Evolutionary conservation across 768 basidiomycete genomes (phyloP), one percentile per base, ranked within the genome.

Genomic region (Agaricus bisporus): DNA sequence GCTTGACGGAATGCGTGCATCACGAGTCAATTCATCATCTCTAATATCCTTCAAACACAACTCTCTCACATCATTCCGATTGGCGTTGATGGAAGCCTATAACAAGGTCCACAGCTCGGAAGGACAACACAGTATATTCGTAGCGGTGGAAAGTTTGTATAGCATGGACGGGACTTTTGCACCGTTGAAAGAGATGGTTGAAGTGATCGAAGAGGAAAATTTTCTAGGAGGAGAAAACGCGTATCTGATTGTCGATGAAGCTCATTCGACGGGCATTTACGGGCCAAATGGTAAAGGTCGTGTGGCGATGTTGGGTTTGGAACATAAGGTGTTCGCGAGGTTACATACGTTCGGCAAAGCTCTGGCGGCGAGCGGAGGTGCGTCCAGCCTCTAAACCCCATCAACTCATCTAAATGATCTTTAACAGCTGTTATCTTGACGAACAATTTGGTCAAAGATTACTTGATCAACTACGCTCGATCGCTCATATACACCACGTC

Each of bases 111-210:
- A 17, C 38, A 2, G 17, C 6, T 17, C 12, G n/a, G n/a, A 62
- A 65, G 0, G 68, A 63, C 36, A 82, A 80, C 0, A 65, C 48
- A 84, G 73, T 59, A 68, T 90, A 3, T 97, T 95, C 62, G 67
- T 98, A 11, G 84, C 91, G 0, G 84, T 97, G 6, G 95, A 98
- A 74, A 86, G 83, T 36, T 67, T 98, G 42, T 98, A 98, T 60
- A 90, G 86, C 53, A 98, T 98, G 95, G 95, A 98, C 59, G 95
- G 95, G 12, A 95, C 93, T 25, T 78, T 95, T 55, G 77, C 87
- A 0, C 93, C 92, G 0, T 72, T 98, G 26, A 49, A 49, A 14
- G 79, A 80, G 41, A 83, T 97, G 44, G 79, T 86, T 35, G 76
- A 79, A 25, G 61, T 78, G 3, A 61, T 92, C 41, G 82, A 91